These are phyloP conservation scores for Carex myosuroides DNA, from an alignment of 176 grass and related monocot species.

Conservation along the genomic window DNA sequence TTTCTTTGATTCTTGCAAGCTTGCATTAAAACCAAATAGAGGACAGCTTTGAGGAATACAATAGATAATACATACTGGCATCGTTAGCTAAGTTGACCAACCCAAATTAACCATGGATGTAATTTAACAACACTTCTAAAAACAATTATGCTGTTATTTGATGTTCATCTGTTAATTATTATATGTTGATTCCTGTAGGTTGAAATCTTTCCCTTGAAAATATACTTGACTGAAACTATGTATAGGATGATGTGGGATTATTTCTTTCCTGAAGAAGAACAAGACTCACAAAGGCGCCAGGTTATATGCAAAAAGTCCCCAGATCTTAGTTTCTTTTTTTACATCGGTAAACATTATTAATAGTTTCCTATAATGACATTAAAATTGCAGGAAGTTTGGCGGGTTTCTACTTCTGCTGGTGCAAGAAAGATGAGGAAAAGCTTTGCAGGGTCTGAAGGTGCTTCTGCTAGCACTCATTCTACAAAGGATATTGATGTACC, in stretches of 20 bases:
- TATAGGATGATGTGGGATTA: constrained; percentile 99
- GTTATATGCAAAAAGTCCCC: constrained; percentile 29
- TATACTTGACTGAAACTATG: constrained; percentile 94
- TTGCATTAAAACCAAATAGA: constrained; percentile 8
- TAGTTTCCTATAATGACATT: not conserved
- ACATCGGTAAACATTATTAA: constrained; percentile 25
- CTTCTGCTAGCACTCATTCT: constrained; percentile 67
- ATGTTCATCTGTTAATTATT: not conserved
- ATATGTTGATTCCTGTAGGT: constrained; percentile 53
- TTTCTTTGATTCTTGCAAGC: not conserved
- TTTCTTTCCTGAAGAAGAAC: constrained; percentile 97
- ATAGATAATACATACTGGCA: not conserved
- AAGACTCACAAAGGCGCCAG: constrained; percentile 95
- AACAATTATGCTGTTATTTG: not conserved
- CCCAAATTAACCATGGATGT: not conserved
- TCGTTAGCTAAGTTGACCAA: not conserved
- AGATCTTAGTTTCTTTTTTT: constrained; percentile 12
- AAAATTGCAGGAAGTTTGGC: constrained; percentile 83
- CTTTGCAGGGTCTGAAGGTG: constrained; percentile 59
- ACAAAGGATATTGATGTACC: constrained; percentile 56
- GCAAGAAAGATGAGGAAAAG: constrained; percentile 69
- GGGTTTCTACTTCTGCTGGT: constrained; percentile 91
- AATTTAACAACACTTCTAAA: not conserved
- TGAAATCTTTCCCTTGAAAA: constrained; percentile 92
- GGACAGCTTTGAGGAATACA: not conserved